These are phyloP conservation scores for Suillus ampliporus DNA, from an alignment of 768 basidiomycete genomes.

Conservation along the genomic window DNA sequence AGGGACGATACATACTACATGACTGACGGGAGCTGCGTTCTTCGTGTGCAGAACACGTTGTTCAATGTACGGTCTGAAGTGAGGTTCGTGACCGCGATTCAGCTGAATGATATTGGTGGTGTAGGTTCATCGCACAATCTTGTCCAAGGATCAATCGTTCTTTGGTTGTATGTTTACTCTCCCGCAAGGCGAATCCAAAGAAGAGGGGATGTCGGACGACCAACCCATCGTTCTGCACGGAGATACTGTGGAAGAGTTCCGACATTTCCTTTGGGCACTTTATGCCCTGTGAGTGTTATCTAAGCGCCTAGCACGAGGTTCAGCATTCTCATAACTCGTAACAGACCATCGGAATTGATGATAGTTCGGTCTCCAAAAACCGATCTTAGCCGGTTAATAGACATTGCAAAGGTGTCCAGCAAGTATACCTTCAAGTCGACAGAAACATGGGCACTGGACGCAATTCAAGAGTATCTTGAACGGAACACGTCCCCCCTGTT, in stretches of 20 bases:
- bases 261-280: conserved; percentile 76
- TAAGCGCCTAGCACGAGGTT: no score
- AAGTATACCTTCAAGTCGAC: conserved; percentile 78
- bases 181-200: conserved; percentile 56
- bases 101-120: conserved; percentile 11
- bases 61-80: conserved; percentile 63
- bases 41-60: conserved; percentile 65
- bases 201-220: conserved; percentile 67
- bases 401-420: conserved; percentile 69
- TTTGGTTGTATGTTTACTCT: conserved; percentile 72
- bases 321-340: not conserved
- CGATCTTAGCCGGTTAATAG: conserved; percentile 59
- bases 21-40: conserved; percentile 69
- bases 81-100: not conserved
- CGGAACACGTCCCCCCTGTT: conserved; percentile 60
- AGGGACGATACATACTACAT: conserved; percentile 67
- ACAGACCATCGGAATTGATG: conserved; percentile 67
- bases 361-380: conserved; percentile 51
- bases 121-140: conserved; percentile 63
- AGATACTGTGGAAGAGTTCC: conserved; percentile 69
- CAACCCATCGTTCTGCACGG: conserved; percentile 68
- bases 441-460: conserved; percentile 77
- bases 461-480: conserved; percentile 71
- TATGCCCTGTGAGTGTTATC: conserved; percentile 66
- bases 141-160: conserved; percentile 67